Base-by-base conservation (phyloP, 352 stramenopile species). In the Phytophthora lateralis region DNA sequence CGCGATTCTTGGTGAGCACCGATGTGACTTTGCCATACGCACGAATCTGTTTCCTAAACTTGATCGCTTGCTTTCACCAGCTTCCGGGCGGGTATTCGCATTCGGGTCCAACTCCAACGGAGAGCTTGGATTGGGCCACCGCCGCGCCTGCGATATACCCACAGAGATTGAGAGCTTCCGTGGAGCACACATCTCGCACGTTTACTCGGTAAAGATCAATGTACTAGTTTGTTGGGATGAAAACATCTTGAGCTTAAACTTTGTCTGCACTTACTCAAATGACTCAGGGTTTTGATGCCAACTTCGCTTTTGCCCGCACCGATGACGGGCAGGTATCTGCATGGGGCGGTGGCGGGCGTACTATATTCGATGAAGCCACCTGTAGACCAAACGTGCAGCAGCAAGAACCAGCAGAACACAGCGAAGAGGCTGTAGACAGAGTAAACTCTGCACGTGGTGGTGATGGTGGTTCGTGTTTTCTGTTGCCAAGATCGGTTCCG, bases 311-410 rank as follows among this genome's bases (percentile, higher is more conserved):
- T 38, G 94, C 94, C 7, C 54, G 96, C 9, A 78, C 86, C 2
- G 77, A 87, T 20, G 78, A 91, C 9, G 88, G 80, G 2, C 85
- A 94, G 29, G 76, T 98, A 11, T 97, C 94, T 60, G 69, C 71
- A 10, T 98, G 93, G 92, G 94, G 93, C 15, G 94, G 94, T 6
- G 83, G 80, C 9, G 79, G 81, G 4, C 66, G 47, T 51, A 63
- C 76, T 9, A 49, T 85, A 4, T 75, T 80, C 15, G 69, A 82
- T 39, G 46, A 49, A 46, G 38, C 30, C 8, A 18, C 26, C 27
- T 8, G 21, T 20, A 29, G 24, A 51, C 21, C 17, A 58, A 47
- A 52, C 43, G 11, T 30, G 3, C 52, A 65, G 12, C 58, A 55
- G 9, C n/a, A 55, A 49, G 18, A 61, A 46, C 24, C 43, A 51